phyloP scores from a whole-genome alignment of 129 eudicot species.

The Pseudognaphalium luteoalbum region DNA sequence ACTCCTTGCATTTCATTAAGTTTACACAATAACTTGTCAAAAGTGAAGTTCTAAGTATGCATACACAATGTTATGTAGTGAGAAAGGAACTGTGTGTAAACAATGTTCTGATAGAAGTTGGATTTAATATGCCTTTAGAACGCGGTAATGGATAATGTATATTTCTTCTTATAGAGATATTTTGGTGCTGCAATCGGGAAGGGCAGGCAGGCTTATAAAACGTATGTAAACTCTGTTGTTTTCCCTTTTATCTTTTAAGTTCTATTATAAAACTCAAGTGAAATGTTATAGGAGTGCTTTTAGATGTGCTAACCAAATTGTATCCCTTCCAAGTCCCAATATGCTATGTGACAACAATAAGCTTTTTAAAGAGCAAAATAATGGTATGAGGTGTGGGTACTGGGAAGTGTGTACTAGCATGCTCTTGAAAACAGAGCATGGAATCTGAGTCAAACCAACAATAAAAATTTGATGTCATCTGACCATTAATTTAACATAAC shows the following conservation, averaged over 20 bases:
- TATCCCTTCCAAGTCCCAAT: not conserved
- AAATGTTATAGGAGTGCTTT: not conserved
- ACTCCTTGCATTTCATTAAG: not conserved
- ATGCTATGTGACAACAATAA: conserved; percentile 11
- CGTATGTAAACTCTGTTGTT: conserved; percentile 49
- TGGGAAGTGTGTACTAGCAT: not conserved
- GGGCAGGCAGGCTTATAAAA: conserved; percentile 98
- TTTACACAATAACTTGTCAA: not conserved
- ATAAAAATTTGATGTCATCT: not conserved
- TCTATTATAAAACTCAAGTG: conserved; percentile 10
- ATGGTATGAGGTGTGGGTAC: not conserved
- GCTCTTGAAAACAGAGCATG: not conserved
- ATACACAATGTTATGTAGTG: not conserved
- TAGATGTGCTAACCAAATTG: conserved; percentile 6
- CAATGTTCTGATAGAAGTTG: not conserved
- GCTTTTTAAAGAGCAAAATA: not conserved
- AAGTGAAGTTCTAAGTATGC: not conserved
- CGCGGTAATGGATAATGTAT: not conserved
- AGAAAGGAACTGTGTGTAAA: not conserved
- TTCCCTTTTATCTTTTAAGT: not conserved
- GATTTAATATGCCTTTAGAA: not conserved
- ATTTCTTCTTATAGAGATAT: conserved; percentile 57
- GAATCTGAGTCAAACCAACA: not conserved
- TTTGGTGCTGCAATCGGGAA: conserved; percentile 97
- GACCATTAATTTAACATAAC: not conserved